Percentiles rank a stretch among this genome's conserved stretches.
Conservation (phyloP, 2,329 filamentous ascomycete genomes). For the Arthrobotrys entomopaga region DNA sequence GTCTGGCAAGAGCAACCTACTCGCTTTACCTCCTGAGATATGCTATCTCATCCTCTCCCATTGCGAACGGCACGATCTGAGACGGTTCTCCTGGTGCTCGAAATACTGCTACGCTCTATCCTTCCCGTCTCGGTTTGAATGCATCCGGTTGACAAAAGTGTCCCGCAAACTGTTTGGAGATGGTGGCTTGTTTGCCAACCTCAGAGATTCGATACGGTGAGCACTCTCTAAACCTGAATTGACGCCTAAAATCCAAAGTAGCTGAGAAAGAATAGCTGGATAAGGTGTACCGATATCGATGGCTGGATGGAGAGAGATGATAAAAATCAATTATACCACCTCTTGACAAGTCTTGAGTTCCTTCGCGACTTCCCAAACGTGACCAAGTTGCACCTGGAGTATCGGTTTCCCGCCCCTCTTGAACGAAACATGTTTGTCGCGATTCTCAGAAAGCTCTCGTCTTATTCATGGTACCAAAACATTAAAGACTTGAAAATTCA, state of each 20-base stretch:
- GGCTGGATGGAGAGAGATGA: too few species aligned
- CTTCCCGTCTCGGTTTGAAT: not conserved
- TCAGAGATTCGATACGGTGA: constrained; percentile 12
- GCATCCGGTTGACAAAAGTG: not conserved
- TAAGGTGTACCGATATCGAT: too few species aligned
- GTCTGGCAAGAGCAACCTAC: not conserved
- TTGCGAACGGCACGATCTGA: not conserved
- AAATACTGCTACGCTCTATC: constrained; percentile 6
- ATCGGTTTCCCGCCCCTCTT: not conserved
- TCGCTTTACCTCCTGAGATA: not conserved
- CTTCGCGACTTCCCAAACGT: not conserved
- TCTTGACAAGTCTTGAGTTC: not conserved
- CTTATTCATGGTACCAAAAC: not conserved
- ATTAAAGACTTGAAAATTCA: not conserved
- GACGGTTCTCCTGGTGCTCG: constrained; percentile 1
- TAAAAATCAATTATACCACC: not conserved
- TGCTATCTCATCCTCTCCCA: constrained; percentile 1
- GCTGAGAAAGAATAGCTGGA: too few species aligned
- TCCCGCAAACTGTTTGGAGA: not conserved
- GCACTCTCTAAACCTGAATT: not conserved
- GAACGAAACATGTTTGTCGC: constrained; percentile 16
- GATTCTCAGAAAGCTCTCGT: not conserved
- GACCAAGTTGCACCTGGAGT: not conserved
- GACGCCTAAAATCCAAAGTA: too few species aligned
- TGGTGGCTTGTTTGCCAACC: not conserved